Base-by-base conservation (phyloP, 148 eudicot species). In the Diospyros lotus region DNA sequence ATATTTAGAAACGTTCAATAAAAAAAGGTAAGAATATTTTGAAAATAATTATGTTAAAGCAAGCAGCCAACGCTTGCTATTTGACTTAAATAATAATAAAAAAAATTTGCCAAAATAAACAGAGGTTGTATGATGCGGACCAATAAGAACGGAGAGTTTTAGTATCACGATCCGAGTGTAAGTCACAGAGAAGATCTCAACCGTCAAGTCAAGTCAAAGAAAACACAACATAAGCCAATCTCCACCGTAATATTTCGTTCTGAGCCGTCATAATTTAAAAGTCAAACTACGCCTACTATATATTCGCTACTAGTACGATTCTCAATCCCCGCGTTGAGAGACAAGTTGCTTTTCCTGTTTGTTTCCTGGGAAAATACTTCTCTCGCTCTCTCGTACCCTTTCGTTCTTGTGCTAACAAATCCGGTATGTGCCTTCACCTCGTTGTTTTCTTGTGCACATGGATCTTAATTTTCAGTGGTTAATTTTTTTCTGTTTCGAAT, bases 221-320 rank as follows among this genome's bases (percentile, higher is more conserved):
- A 66, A 66, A 45, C 69, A 66, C 69, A 66, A n/a, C 69, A 45
- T 12, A 45, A 66, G 39, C 69, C n/a, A 45, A 17, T 46, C 11
- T 45, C 13, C 10, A 13, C 69, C 51, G 53, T 66, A 66, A 52
- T 52, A 66, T 65, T 45, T 3, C 5, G 0, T 15, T 2, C 6
- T 15, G 2, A 65, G 44, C 10, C 6, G 3, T 2, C 9, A 18
- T 2, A 8, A 2, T 18, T 13, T n/a, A n/a, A 48, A 48, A 48
- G 52, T 48, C 52, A 48, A 48, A 4, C 52, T 0, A 48, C 4
- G 52, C 52, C 17, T 5, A 5, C 9, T 6, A 66, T 18, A 5
- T 15, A 45, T 14, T 11, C 10, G 53, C 10, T 44, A 8, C 52
- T 1, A 48, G 52, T 48, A 4, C 6, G 18, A 4, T 3, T 45